Base-by-base conservation (phyloP, 306 rosid genomes). In the Acmispon strigosus region DNA sequence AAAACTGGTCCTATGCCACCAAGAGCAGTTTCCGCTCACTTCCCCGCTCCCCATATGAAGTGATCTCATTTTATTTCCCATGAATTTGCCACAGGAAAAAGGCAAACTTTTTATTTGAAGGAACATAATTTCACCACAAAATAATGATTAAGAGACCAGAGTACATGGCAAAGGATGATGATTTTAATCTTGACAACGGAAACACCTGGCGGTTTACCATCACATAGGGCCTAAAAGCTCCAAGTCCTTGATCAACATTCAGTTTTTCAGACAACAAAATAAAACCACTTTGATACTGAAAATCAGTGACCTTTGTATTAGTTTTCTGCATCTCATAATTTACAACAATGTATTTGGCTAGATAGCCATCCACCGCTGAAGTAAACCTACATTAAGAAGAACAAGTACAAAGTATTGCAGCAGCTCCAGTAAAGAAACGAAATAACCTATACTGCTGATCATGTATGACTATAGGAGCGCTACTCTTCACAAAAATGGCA, bases 401-500 rank as follows among this genome's bases (percentile, higher is more conserved):
- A 29, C 13, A 22, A 45, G n/a, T 14, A 20, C 12, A 14, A 22
- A 32, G 58, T 75, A 49, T 62, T 15, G 70, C 70, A 70, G 51
- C 67, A 70, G 51, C 67, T 51, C 58, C 16, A 55, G 32, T 34
- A 53, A 61, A 71, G 14, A 76, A 76, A 58, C 27, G 18, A 58
- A 62, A 60, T 71, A 59, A 71, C 78, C 81, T 65, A 76, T 60
- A 74, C 53, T 43, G 2, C 39, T 51, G 72, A 71, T 70, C 52
- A 43, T 51, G 73, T 78, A 15, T 63, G 61, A 50, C 73, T 76
- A 66, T 29, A 58, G 62, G 19, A 75, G 54, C 53, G 54, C 81
- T 71, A 75, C 70, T 66, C 79, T 65, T 70, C 78, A 52, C 56
- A 70, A 65, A 22, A 75, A 82, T 66, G 50, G 83, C 68, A 52